Percentiles rank a stretch among this genome's conserved stretches.
Conservation (phyloP, 208 protist species). For the Trypanosoma theileri region DNA sequence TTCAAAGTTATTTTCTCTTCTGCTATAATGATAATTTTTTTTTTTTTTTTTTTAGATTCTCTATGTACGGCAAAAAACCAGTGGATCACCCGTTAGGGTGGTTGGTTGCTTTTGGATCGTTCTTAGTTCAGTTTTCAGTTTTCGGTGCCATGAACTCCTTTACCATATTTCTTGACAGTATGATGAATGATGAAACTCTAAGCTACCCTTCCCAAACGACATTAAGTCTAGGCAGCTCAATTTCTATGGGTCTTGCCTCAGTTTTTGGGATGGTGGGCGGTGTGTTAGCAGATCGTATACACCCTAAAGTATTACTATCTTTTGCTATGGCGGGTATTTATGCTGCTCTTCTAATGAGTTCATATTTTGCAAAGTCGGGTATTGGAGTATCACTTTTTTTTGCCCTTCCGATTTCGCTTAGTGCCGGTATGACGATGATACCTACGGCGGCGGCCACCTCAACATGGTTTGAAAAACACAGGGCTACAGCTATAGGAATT, state of each 20-base stretch:
- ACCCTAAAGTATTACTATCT: background rate
- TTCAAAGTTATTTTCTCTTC: constrained; percentile 9
- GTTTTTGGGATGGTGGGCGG: constrained; percentile 1
- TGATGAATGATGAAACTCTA: constrained; percentile 13
- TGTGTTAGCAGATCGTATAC: constrained; percentile 3
- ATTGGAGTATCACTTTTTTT: background rate
- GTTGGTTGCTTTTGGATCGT: constrained; percentile 11
- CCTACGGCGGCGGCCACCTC: background rate
- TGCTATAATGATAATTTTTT: background rate
- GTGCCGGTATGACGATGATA: background rate
- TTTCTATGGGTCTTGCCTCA: constrained; percentile 4
- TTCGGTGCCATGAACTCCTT: constrained; percentile 10
- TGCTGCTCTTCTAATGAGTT: constrained; percentile 4
- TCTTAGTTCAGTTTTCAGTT: constrained; percentile 17
- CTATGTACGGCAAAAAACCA: constrained; percentile 13
- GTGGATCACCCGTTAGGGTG: constrained; percentile 5
- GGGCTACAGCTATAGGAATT: constrained; percentile 6
- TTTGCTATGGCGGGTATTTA: background rate
- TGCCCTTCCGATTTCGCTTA: background rate
- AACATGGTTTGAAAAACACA: constrained; percentile 17
- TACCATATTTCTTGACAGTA: constrained; percentile 14
- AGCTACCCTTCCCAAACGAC: background rate
- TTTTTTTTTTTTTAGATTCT: background rate
- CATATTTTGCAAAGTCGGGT: constrained; percentile 1
- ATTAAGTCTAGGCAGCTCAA: constrained; percentile 6